These are phyloP conservation scores for Lecanoromycetidae sp. DNA, from an alignment of 2,329 filamentous ascomycete genomes.

Conservation along the genomic window DNA sequence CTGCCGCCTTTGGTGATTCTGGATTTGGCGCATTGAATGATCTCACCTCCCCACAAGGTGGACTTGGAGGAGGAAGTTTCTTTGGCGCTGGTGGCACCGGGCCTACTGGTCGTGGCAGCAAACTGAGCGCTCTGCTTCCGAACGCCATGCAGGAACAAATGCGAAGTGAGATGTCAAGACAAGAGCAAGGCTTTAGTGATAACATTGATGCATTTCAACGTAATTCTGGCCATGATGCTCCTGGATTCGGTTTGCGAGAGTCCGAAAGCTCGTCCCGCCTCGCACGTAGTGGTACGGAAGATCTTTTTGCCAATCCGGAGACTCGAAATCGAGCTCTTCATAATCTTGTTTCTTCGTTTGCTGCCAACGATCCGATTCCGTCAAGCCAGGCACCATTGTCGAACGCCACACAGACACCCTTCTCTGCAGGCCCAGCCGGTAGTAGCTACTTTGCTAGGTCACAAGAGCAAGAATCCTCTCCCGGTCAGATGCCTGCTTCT, in stretches of 20 bases:
- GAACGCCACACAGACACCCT: constrained; percentile 12
- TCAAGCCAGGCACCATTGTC: constrained; percentile 22
- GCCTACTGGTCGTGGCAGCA: constrained; percentile 64
- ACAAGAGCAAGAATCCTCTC: constrained; percentile 33
- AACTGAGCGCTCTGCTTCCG: constrained; percentile 78
- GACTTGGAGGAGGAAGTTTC: constrained; percentile 49
- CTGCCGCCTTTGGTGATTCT: constrained; percentile 42
- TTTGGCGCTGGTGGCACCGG: constrained; percentile 54
- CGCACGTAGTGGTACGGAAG: constrained; percentile 45
- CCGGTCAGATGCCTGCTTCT: constrained; percentile 54
- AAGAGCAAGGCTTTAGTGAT: constrained; percentile 46
- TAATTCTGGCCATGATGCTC: constrained; percentile 55
- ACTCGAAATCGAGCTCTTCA: constrained; percentile 17
- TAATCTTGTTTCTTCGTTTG: constrained; percentile 21
- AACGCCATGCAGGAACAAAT: constrained; percentile 83
- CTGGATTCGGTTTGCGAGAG: constrained; percentile 45
- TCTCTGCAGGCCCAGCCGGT: constrained; percentile 8
- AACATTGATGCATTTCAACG: constrained; percentile 50
- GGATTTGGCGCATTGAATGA: constrained; percentile 69
- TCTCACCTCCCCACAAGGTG: constrained; percentile 61
- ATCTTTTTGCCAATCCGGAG: constrained; percentile 26
- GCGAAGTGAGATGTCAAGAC: constrained; percentile 49
- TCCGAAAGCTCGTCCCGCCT: constrained; percentile 48
- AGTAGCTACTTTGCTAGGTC: constrained; percentile 13
- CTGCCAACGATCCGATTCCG: constrained; percentile 19